Base-by-base conservation (phyloP, 805 yeast species). In the Ogataea wickerhamii region DNA sequence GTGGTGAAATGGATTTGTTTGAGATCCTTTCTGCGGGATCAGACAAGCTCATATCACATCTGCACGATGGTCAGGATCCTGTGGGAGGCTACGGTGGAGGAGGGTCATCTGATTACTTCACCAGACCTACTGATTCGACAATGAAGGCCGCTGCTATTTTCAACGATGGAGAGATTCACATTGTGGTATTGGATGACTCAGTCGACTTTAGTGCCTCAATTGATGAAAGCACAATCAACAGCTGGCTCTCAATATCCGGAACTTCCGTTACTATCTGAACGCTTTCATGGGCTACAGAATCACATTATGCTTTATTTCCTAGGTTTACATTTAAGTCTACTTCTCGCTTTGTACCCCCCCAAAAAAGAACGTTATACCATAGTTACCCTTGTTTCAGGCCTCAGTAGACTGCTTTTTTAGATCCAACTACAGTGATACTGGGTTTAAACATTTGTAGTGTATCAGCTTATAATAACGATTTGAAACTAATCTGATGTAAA, bases 1-100 rank as follows among this genome's bases (percentile, higher is more conserved):
- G 98, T 70, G 98, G 98, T 71, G 98, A 93, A 73, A 73, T 93
- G 56, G 98, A 93, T 68, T 72, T 88, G 56, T 93, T 91, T 57
- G 98, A 93, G 76, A 74, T 91, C 52, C 75, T 93, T 52, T 68
- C 79, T 45, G 51, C 83, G 24, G 96, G 96, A 51, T 78, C 86
- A 46, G 68, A 71, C 60, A 79, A 81, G 62, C 70, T 89, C 63
- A 80, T 84, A 54, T 70, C 86, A 40, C 93, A 87, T 60, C 67
- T 91, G 55, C 98, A 91, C 70, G 78, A 75, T 59, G 86, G 84
- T 52, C 94, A 85, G 70, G 91, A 89, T 58, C 64, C 67, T 49
- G 60, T 70, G 48, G 77, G 78, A 42, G 47, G 71, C 38, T 42
- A 48, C 32, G 68, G 70, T 38, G 87, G 87, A 63, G 97, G 96